These are phyloP conservation scores for Amanita fuliginea DNA, from an alignment of 768 basidiomycete species.

Conservation along the genomic window DNA sequence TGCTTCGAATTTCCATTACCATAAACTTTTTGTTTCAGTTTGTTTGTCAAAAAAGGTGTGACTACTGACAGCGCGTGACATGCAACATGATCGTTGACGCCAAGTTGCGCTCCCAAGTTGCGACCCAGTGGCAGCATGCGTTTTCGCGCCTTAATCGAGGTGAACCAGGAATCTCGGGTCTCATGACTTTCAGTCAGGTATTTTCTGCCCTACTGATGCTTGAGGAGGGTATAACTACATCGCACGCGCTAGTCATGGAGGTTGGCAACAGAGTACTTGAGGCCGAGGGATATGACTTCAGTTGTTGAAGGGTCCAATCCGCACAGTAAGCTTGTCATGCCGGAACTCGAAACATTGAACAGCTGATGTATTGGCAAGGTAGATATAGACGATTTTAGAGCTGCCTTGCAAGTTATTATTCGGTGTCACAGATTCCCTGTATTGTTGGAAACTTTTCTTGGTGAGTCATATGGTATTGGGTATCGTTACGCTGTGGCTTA, in stretches of 20 bases:
- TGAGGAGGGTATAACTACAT: conserved; percentile 11
- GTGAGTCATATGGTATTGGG: conserved; percentile 24
- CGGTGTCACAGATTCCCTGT: conserved; percentile 49
- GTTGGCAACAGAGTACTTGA: conserved; percentile 4
- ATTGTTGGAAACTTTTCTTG: conserved; percentile 62
- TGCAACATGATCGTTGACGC: conserved; percentile 33
- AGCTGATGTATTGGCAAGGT: conserved; percentile 10
- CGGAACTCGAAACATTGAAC: conserved; percentile 7
- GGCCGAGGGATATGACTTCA: conserved; percentile 1
- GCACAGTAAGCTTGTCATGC: conserved; percentile 5
- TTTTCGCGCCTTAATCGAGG: conserved; percentile 52
- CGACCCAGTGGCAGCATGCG: conserved; percentile 61
- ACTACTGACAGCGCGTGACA: not conserved
- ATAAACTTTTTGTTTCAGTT: too few species aligned
- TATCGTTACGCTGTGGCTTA: not conserved
- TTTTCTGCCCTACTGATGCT: not conserved
- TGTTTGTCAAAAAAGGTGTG: not conserved
- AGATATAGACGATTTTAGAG: conserved; percentile 38
- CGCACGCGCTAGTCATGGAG: not conserved
- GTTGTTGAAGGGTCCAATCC: not conserved
- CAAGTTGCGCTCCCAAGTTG: conserved; percentile 50
- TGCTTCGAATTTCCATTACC: not conserved
- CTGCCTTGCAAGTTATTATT: conserved; percentile 49
- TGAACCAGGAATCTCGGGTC: conserved; percentile 51
- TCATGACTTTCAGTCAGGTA: conserved; percentile 57